Evolutionary conservation across 768 basidiomycete genomes (phyloP).

Genomic region (Suillus americanus): DNA sequence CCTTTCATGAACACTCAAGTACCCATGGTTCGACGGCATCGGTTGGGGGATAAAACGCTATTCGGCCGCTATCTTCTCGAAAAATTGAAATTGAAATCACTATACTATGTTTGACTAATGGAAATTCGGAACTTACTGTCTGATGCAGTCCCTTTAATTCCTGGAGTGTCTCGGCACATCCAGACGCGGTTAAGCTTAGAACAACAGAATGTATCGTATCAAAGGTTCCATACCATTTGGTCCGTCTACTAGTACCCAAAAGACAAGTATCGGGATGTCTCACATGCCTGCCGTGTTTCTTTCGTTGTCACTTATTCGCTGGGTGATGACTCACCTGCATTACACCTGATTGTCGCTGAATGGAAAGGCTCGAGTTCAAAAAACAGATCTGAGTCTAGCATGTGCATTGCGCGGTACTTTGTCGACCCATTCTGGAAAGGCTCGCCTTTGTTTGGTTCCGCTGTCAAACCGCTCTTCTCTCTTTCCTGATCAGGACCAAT

Average conservation of each 20-base stretch:
- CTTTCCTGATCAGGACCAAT: neutral
- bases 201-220: neutral
- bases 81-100: neutral
- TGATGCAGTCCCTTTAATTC: constrained; percentile 37
- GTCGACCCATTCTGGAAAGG: neutral
- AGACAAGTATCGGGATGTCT: neutral
- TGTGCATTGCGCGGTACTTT: neutral
- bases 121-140: constrained; percentile 6
- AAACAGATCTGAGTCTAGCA: neutral
- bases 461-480: constrained; percentile 1
- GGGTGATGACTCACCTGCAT: neutral
- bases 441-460: constrained; percentile 9
- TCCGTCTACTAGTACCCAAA: constrained; percentile 27
- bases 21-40: constrained; percentile 42
- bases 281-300: neutral
- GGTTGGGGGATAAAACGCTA: constrained; percentile 51
- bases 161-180: constrained; percentile 21
- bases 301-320: neutral
- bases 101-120: neutral
- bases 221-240: constrained; percentile 21
- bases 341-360: neutral
- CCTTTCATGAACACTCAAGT: constrained; percentile 34
- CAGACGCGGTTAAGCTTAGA: constrained; percentile 34
- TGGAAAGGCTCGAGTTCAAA: neutral
- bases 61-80: constrained; percentile 33